These are phyloP conservation scores for Saccharum spontaneum DNA, from an alignment of 176 grass and related monocot species.

Conservation along the genomic window DNA sequence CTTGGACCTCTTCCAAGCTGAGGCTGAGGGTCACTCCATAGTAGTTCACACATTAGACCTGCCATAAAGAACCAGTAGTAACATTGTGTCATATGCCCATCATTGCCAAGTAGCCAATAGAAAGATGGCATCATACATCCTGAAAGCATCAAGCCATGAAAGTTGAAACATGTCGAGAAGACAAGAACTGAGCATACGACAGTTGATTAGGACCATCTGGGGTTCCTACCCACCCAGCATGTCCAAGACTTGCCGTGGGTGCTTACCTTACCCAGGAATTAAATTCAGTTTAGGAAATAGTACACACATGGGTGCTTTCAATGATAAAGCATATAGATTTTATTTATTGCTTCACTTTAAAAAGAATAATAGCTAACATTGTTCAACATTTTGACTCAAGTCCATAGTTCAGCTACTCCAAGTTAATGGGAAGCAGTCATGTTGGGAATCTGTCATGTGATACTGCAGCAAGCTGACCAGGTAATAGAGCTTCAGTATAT, in stretches of 20 bases:
- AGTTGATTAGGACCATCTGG: background rate
- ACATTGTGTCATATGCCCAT: background rate
- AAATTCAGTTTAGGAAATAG: background rate
- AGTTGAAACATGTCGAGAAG: background rate
- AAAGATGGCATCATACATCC: background rate
- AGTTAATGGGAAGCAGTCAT: background rate
- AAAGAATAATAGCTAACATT: slow-evolving; percentile 1
- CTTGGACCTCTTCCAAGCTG: slow-evolving; percentile 83
- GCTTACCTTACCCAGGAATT: background rate
- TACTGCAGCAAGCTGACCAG: background rate
- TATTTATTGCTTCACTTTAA: background rate
- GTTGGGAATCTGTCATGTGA: background rate
- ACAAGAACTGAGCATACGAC: background rate
- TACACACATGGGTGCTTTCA: background rate
- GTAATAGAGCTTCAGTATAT: slow-evolving; percentile 3
- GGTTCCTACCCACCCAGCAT: background rate
- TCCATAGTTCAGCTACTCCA: background rate
- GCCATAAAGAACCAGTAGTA: background rate
- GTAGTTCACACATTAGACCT: background rate
- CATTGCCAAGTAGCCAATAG: background rate
- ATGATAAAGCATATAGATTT: background rate
- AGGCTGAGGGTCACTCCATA: slow-evolving; percentile 75
- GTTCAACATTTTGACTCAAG: slow-evolving; percentile 6
- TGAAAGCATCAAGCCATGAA: background rate
- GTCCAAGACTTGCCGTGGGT: background rate